These are phyloP conservation scores for Physocladia obscura DNA, from an alignment of 192 early-diverging fungal genomes.

Conservation along the genomic window DNA sequence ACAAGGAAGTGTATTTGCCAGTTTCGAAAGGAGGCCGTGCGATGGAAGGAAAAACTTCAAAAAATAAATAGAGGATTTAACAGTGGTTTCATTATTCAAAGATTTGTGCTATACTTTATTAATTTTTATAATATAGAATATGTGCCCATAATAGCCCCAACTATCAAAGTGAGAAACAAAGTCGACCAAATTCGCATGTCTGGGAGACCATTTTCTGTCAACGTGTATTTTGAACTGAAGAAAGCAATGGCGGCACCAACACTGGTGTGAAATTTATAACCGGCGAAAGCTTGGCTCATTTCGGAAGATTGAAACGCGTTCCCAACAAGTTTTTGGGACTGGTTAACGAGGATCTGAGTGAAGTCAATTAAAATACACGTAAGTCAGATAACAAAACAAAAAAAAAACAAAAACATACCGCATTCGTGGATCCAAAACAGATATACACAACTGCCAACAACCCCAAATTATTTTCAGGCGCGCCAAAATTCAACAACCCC, in stretches of 20 bases:
- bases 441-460: neutral
- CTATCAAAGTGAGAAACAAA: neutral
- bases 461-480: neutral
- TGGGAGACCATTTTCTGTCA: neutral
- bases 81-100: too few species aligned
- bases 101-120: too few species aligned
- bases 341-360: slow-evolving; percentile 5
- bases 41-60: too few species aligned
- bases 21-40: too few species aligned
- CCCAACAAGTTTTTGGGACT: slow-evolving; percentile 14
- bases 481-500: neutral
- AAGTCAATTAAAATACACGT: too few species aligned
- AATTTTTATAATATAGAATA: too few species aligned
- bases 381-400: too few species aligned
- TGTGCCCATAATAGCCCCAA: slow-evolving; percentile 1
- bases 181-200: slow-evolving; percentile 13
- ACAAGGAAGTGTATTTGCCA: too few species aligned
- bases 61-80: too few species aligned
- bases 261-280: slow-evolving; percentile 20
- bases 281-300: slow-evolving; percentile 17
- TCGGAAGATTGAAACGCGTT: neutral
- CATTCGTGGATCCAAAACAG: neutral
- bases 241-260: slow-evolving; percentile 5
- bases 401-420: slow-evolving; percentile 14
- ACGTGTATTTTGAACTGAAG: neutral